These are phyloP conservation scores for Penicillium italicum DNA, from an alignment of 2,329 filamentous ascomycete genomes.

Conservation along the genomic window DNA sequence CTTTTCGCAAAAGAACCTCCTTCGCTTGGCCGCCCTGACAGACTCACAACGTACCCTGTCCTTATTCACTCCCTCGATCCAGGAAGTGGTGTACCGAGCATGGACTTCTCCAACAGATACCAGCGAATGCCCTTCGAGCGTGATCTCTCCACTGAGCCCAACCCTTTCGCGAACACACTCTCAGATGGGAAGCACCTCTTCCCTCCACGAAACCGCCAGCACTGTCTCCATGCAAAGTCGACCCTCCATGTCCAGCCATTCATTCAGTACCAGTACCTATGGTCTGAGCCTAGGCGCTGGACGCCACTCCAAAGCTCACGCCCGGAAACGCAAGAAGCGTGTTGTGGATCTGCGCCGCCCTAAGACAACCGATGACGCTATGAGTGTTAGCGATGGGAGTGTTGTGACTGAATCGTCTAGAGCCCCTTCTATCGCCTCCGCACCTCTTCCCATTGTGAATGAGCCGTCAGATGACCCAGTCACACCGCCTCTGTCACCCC, in stretches of 20 bases:
- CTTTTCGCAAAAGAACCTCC: constrained; percentile 91
- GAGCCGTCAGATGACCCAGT: constrained; percentile 56
- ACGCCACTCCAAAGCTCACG: constrained; percentile 45
- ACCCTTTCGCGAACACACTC: constrained; percentile 63
- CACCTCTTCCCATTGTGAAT: constrained; percentile 57
- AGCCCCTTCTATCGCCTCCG: constrained; percentile 49
- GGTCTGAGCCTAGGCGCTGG: constrained; percentile 40
- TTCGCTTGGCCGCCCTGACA: constrained; percentile 75
- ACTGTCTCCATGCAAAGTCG: constrained; percentile 64
- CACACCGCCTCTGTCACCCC: constrained; percentile 51
- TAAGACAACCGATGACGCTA: constrained; percentile 40
- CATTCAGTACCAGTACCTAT: constrained; percentile 39
- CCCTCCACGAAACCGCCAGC: constrained; percentile 64
- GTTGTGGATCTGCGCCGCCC: constrained; percentile 47
- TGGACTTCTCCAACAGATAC: constrained; percentile 79
- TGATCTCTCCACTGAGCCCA: constrained; percentile 44
- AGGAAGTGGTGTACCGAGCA: constrained; percentile 85
- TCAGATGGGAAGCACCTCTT: constrained; percentile 63
- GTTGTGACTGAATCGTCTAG: constrained; percentile 40
- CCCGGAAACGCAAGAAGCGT: constrained; percentile 47
- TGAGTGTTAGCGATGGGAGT: constrained; percentile 44
- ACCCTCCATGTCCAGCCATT: constrained; percentile 33
- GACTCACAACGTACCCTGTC: constrained; percentile 89
- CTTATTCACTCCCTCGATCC: constrained; percentile 85
- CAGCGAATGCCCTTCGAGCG: constrained; percentile 51